phyloP scores from a whole-genome alignment of 169 alveolate species.

The Plasmodium knowlesi region DNA sequence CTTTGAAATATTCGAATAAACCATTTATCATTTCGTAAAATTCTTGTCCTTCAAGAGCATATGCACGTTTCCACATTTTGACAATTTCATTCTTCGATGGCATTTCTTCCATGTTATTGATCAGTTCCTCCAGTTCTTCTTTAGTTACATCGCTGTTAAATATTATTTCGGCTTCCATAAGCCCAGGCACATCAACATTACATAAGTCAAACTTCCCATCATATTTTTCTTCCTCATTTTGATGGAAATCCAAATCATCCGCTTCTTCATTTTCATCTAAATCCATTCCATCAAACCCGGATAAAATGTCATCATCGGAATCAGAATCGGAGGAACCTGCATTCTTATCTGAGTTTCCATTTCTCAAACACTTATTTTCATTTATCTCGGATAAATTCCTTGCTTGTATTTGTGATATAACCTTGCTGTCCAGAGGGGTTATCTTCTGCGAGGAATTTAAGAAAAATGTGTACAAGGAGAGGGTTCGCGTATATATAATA shows the following conservation, averaged over 20 bases:
- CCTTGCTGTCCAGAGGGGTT: not conserved
- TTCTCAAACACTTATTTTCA: not conserved
- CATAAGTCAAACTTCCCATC: not conserved
- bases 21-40: not conserved
- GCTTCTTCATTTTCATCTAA: not conserved
- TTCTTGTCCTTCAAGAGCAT: not conserved
- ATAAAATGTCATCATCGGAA: not conserved
- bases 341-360: not conserved
- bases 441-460: not conserved
- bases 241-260: not conserved
- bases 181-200: not conserved
- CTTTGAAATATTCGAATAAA: not conserved
- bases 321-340: not conserved
- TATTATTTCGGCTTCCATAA: not conserved
- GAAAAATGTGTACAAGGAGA: not conserved
- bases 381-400: constrained; percentile 1
- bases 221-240: not conserved
- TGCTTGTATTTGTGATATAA: not conserved
- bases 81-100: constrained; percentile 3
- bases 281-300: not conserved
- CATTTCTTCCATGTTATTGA: not conserved
- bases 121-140: not conserved
- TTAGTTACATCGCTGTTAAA: not conserved
- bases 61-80: constrained; percentile 3
- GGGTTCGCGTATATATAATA: not conserved